phyloP scores from a whole-genome alignment of 2,329 filamentous ascomycete species.

The Fusarium humuli region DNA sequence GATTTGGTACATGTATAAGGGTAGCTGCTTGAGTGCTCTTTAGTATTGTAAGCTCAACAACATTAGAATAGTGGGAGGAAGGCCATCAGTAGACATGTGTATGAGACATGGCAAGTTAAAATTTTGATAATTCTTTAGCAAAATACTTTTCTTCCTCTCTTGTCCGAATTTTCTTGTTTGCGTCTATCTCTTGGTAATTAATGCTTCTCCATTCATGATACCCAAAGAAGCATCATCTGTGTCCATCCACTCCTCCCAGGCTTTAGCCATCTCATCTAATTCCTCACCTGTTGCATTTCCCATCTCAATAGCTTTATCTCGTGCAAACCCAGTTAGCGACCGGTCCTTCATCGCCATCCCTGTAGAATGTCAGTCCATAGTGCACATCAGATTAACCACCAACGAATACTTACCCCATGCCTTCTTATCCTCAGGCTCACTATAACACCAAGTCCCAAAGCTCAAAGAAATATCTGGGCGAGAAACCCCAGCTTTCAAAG shows the following conservation, averaged over 20 bases:
- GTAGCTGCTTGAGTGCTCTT: conserved; percentile 59
- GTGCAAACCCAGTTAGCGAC: conserved; percentile 41
- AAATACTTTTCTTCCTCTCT: background rate
- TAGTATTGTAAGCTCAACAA: background rate
- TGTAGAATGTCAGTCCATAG: conserved; percentile 15
- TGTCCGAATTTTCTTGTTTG: background rate
- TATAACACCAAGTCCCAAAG: conserved; percentile 50
- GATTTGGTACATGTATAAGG: conserved; percentile 11
- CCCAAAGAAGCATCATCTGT: conserved; percentile 47
- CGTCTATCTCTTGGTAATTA: conserved; percentile 40
- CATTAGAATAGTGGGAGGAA: background rate
- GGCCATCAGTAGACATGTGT: too few species aligned
- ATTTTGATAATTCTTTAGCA: background rate
- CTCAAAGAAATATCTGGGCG: conserved; percentile 41
- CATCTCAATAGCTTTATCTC: conserved; percentile 42
- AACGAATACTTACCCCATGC: conserved; percentile 43
- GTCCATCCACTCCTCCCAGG: conserved; percentile 47
- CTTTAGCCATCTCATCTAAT: conserved; percentile 45
- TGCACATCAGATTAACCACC: rapidly evolving
- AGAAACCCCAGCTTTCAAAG: conserved; percentile 39
- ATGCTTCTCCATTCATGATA: conserved; percentile 47
- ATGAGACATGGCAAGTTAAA: background rate
- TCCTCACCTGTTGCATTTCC: conserved; percentile 43
- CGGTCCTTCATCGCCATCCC: conserved; percentile 46
- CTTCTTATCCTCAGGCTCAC: conserved; percentile 39